A percentile compares a stretch with the other conserved stretches of the same genome.
Conservation (phyloP, 2,329 filamentous ascomycete genomes). For the Aspergillus sp. region DNA sequence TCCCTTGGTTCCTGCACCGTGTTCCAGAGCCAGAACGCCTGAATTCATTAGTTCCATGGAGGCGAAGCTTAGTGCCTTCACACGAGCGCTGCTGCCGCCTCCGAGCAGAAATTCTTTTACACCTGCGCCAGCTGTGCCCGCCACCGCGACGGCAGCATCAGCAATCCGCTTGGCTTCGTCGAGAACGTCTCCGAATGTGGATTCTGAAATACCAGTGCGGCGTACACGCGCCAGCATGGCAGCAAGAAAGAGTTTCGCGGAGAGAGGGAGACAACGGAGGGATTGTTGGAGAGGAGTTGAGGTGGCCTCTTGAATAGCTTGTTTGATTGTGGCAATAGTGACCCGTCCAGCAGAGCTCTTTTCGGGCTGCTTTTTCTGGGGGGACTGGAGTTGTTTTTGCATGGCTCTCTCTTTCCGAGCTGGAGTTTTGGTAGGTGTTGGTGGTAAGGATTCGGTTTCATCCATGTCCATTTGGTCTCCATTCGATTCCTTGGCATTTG, state of each 20-base stretch:
- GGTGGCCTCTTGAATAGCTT: constrained; percentile 91
- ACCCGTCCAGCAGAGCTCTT: constrained; percentile 53
- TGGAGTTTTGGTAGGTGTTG: constrained; percentile 41
- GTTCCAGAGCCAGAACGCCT: constrained; percentile 79
- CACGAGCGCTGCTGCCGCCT: constrained; percentile 38
- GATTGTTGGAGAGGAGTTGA: constrained; percentile 88
- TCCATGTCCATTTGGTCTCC: constrained; percentile 18
- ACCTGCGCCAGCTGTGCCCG: constrained; percentile 52
- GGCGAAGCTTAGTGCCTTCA: constrained; percentile 63
- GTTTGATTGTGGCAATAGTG: constrained; percentile 88
- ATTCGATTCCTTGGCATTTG: constrained; percentile 12
- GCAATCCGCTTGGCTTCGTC: constrained; percentile 74
- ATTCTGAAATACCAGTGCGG: constrained; percentile 80
- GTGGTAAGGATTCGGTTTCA: constrained; percentile 32
- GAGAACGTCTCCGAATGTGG: constrained; percentile 80
- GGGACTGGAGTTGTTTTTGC: constrained; percentile 13
- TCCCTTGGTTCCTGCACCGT: constrained; percentile 22
- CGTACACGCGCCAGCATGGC: constrained; percentile 74
- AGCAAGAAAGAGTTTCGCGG: constrained; percentile 78
- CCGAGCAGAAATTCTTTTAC: constrained; percentile 58
- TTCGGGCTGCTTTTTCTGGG: constrained; percentile 5
- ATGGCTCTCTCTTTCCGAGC: constrained; percentile 22
- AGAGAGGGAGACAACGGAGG: constrained; percentile 73
- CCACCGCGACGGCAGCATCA: constrained; percentile 35
- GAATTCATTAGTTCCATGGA: constrained; percentile 81